Evolutionary conservation across 306 rosid genomes (phyloP).

Genomic region (Acacia crassicarpa): DNA sequence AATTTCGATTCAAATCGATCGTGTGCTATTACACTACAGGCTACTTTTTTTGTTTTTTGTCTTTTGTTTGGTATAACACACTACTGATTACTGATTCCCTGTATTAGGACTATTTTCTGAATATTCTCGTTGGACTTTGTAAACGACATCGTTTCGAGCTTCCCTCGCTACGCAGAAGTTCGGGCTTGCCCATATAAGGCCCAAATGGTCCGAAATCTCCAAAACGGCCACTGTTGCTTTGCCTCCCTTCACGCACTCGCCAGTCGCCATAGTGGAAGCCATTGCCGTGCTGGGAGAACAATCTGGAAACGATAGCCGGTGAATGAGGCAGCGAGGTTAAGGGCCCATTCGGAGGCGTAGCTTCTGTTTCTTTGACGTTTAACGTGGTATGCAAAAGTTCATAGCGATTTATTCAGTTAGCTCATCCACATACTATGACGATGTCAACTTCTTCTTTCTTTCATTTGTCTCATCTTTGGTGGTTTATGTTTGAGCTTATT

Average conservation of each 20-base stretch:
- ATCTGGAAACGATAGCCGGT: not conserved
- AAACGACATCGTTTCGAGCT: not conserved
- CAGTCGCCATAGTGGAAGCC: not conserved
- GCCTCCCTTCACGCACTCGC: not conserved
- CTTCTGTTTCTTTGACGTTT: not conserved
- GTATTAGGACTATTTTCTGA: no score
- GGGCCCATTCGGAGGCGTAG: not conserved
- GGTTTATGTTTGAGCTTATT: not conserved
- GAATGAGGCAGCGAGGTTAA: not conserved
- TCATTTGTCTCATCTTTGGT: not conserved
- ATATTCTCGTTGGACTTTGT: not conserved
- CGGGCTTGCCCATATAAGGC: not conserved
- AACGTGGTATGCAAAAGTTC: not conserved
- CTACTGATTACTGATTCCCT: no score
- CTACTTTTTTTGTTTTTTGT: no score
- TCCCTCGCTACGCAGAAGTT: not conserved
- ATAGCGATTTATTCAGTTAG: not conserved
- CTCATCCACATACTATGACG: not conserved
- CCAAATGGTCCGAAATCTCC: not conserved
- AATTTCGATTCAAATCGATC: not conserved
- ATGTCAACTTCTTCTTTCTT: not conserved
- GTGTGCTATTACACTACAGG: no score
- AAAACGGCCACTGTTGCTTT: not conserved
- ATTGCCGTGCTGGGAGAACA: not conserved
- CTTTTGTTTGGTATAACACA: no score